A percentile compares a stretch with the other conserved stretches of the same genome.
These are phyloP conservation scores for Podospora australis DNA, from an alignment of 495 filamentous ascomycete genomes.

Conservation along the genomic window DNA sequence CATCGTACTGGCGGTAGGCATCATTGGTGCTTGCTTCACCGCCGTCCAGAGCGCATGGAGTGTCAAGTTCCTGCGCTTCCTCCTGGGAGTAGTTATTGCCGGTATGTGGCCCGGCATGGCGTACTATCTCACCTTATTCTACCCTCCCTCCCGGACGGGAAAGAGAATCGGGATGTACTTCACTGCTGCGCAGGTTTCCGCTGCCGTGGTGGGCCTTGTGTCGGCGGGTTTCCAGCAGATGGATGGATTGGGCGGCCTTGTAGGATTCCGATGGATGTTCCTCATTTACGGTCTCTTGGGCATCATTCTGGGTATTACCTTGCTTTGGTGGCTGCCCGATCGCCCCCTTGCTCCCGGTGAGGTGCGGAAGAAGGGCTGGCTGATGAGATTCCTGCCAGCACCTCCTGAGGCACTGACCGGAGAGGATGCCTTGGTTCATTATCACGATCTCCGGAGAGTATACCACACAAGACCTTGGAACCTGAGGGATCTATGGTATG, in stretches of 20 bases:
- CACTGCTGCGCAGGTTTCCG: conserved; percentile 83
- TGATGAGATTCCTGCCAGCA: conserved; percentile 53
- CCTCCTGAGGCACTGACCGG: conserved; percentile 66
- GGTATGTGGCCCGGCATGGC: conserved; percentile 96
- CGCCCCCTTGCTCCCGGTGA: conserved; percentile 65
- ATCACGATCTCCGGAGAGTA: conserved; percentile 73
- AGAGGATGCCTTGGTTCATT: conserved; percentile 74
- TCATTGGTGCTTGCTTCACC: conserved; percentile 76
- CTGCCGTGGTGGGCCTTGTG: conserved; percentile 81
- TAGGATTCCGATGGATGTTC: conserved; percentile 95
- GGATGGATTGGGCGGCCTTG: conserved; percentile 69
- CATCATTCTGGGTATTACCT: conserved; percentile 57
- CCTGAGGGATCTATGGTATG: conserved; percentile 55
- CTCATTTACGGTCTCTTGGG: conserved; percentile 76
- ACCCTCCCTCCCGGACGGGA: conserved; percentile 76
- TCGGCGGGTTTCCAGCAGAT: conserved; percentile 89
- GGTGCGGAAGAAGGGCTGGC: conserved; percentile 36
- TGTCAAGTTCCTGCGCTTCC: conserved; percentile 82
- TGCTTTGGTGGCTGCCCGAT: conserved; percentile 89
- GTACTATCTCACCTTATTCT: conserved; percentile 88
- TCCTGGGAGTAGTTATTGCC: conserved; percentile 81
- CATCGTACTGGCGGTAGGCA: conserved; percentile 80
- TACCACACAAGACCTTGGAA: conserved; percentile 69
- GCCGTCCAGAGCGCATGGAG: conserved; percentile 78
- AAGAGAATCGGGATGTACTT: conserved; percentile 88